Conservation (phyloP, 139 green algal species). For the Chara braunii region DNA sequence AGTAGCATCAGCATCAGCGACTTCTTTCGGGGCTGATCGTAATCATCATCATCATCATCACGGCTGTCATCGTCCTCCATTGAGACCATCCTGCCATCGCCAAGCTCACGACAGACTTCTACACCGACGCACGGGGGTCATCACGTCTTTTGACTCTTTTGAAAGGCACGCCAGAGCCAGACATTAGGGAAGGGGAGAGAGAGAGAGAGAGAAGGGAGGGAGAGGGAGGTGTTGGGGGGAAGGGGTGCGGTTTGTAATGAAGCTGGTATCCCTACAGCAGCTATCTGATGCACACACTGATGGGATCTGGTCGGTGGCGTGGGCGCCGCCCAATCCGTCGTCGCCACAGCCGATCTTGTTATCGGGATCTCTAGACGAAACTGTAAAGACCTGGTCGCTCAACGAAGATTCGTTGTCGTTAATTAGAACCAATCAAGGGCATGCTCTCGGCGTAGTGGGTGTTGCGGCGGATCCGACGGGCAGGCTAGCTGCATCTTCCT, state of each 20-base stretch:
- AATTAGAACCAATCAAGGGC: constrained; percentile 54
- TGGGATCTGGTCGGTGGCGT: constrained; percentile 64
- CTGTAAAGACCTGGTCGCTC: constrained; percentile 77
- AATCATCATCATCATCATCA: too few relatives aligned
- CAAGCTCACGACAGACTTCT: too few relatives aligned
- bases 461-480: constrained; percentile 58
- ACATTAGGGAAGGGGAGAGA: too few relatives aligned
- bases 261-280: constrained; percentile 39
- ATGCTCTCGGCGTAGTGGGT: constrained; percentile 71
- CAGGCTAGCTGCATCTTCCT: constrained; percentile 58
- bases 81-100: too few relatives aligned
- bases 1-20: too few relatives aligned
- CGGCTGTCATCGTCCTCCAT: too few relatives aligned
- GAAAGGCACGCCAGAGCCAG: too few relatives aligned
- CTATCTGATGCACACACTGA: constrained; percentile 68
- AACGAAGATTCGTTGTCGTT: constrained; percentile 41
- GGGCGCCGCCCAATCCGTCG: constrained; percentile 44
- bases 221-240: too few relatives aligned
- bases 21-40: too few relatives aligned
- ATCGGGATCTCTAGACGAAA: constrained; percentile 45
- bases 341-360: constrained; percentile 46
- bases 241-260: constrained; percentile 10
- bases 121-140: too few relatives aligned
- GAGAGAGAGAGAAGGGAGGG: too few relatives aligned
- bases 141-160: too few relatives aligned